Base-by-base conservation (phyloP, 1,139 yeast genomes). In the Pichia sp. region DNA sequence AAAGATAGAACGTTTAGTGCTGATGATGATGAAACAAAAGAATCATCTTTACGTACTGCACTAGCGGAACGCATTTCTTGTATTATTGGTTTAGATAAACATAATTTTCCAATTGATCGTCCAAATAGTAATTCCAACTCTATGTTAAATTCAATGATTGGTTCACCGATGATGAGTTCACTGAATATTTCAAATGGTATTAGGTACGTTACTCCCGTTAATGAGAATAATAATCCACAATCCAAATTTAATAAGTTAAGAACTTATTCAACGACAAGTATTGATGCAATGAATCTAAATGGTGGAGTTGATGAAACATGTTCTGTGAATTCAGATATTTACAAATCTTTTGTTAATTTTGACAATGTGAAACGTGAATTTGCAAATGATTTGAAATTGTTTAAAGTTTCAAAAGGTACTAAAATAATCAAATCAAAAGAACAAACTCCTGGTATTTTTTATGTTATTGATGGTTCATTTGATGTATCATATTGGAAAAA, bases 21-120 rank as follows among this genome's bases (percentile, higher is more conserved):
- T 6, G 78, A 75, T 24, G 80, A 78, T 36, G 87, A 82, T 48
- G 95, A 85, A 52, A 79, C 85, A 0, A 93, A 85, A 50, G 95
- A 86, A 37, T 68, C 78, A 0, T 74, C 86, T 0, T 62, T 86
- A 32, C 69, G 88, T 35, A 67, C 73, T 24, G 88, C 95, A 0
- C 63, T 91, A 3, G 75, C 83, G 6, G 95, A 86, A 51, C 81
- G 80, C 32, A 74, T 91, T 42, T 84, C 89, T 57, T 72, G 73
- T 43, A 65, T 79, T 23, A 65, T 89, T 29, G 96, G 96, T 0
- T 69, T 89, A 13, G 74, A 74, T 27, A 44, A 41, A 22, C 42
- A 38, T 20, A 47, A 48, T n/a, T 42, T 55, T 23, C 30, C 40
- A 8, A 29, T 37, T 21, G 16, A 35, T 8, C 31, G 29, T n/a